Evolutionary conservation across 495 filamentous ascomycete genomes (phyloP), one percentile per base, ranked within the genome.

Genomic region (Pseudomonodictys pantanalensis): DNA sequence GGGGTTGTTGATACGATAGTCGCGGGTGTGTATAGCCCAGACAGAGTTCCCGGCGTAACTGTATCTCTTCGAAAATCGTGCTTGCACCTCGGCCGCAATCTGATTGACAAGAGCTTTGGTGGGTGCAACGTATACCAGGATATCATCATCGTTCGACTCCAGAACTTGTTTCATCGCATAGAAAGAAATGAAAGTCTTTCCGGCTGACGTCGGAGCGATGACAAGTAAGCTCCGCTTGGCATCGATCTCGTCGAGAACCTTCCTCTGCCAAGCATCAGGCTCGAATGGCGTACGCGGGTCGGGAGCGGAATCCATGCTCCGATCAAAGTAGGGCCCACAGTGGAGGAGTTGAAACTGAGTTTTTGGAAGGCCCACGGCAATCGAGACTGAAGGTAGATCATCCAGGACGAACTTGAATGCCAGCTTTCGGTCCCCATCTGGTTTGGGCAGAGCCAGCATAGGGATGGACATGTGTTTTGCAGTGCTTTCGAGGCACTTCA

Each of bases 91-190:
- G 6, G 88, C 88, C 0, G 86, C 88, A 60, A 92, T 90, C 65
- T 91, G 88, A 68, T 91, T 92, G 54, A 92, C 87, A 11, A 92
- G 71, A 7, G 88, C 88, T 70, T 92, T 92, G 0, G 89, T 92
- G 1, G 88, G 88, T 1, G 87, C 88, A 24, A 92, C 82, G 66
- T 91, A 92, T 5, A 92, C 85, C 3, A 91, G 68, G 10, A 92
- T 76, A 17, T 81, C 82, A 28, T 89, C 81, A 60, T 90, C 78
- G 50, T 81, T 79, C 4, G 77, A 77, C 62, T 85, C 73, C 18
- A 92, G 76, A 9, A 91, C 71, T 66, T 89, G 82, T 62, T 86
- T 83, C 83, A 92, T 92, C 0, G 88, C 88, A 63, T 92, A 90
- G 72, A 91, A 92, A 0, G 67, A 69, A 52, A 84, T 83, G 60